Percentiles rank a stretch among this genome's conserved stretches.
Conservation (phyloP, 2,329 filamentous ascomycete species). For the Penicillium fuscoglaucum region DNA sequence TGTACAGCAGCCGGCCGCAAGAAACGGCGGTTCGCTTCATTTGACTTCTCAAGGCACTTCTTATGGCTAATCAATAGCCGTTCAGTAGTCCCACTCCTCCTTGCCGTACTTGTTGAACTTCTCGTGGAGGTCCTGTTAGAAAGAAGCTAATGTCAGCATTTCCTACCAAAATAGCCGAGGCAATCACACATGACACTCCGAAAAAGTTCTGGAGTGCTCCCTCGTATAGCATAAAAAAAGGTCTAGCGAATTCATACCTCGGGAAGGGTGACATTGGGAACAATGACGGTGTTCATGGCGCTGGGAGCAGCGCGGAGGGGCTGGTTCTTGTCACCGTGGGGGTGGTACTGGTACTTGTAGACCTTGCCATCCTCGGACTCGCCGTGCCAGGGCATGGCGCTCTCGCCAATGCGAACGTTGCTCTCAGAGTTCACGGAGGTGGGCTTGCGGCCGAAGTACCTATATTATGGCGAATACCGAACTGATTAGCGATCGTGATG, state of each 20-base stretch:
- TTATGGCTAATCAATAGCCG: slow-evolving; percentile 12
- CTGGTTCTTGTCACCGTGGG: slow-evolving; percentile 75
- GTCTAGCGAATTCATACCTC: slow-evolving; percentile 60
- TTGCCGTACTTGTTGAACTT: slow-evolving; percentile 99
- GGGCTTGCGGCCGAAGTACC: slow-evolving; percentile 72
- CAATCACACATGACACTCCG: background rate
- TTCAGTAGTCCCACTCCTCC: slow-evolving; percentile 67
- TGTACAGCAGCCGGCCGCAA: slow-evolving; percentile 34
- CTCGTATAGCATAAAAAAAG: background rate
- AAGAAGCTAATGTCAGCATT: slow-evolving; percentile 11
- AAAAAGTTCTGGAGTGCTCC: background rate
- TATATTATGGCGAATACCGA: slow-evolving; percentile 17
- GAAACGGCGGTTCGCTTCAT: slow-evolving; percentile 17
- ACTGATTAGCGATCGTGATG: slow-evolving; percentile 13
- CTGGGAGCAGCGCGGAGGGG: slow-evolving; percentile 86
- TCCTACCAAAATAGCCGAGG: background rate
- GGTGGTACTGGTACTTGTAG: slow-evolving; percentile 76
- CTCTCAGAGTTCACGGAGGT: slow-evolving; percentile 82
- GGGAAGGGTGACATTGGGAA: slow-evolving; percentile 90
- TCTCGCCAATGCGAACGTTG: slow-evolving; percentile 69
- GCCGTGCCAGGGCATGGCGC: slow-evolving; percentile 89
- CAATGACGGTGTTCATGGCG: slow-evolving; percentile 89
- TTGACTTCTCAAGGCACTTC: slow-evolving; percentile 16
- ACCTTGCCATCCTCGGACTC: slow-evolving; percentile 62
- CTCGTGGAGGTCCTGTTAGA: slow-evolving; percentile 77